Evolutionary conservation across 2,329 filamentous ascomycete genomes (phyloP).

Genomic region (Cryoendolithus antarcticus): DNA sequence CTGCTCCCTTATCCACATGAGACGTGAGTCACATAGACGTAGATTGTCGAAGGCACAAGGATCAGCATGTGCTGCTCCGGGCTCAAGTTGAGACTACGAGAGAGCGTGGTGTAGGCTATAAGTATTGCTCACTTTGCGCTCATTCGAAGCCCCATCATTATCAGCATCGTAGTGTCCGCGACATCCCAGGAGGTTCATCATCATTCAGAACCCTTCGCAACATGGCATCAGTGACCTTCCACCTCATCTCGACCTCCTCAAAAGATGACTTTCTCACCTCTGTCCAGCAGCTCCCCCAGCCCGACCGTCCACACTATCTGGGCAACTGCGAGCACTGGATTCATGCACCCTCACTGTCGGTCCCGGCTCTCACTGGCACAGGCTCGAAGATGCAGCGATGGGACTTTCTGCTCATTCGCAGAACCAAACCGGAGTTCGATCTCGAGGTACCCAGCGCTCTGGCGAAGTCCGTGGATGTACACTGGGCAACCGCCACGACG

Average conservation of each 20-base stretch:
- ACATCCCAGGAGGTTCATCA: too few species aligned
- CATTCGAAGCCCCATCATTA: too few species aligned
- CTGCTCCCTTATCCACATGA: too few species aligned
- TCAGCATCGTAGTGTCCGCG: too few species aligned
- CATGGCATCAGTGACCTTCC: slow-evolving; percentile 14
- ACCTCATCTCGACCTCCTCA: slow-evolving; percentile 6
- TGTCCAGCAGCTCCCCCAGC: slow-evolving; percentile 1
- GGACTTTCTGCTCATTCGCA: slow-evolving; percentile 10
- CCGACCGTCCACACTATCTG: slow-evolving; percentile 7
- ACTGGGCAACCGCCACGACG: slow-evolving; percentile 11
- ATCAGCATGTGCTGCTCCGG: neutral
- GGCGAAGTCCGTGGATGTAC: neutral
- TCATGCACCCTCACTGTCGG: slow-evolving; percentile 8
- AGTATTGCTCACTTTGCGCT: too few species aligned
- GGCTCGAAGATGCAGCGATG: slow-evolving; percentile 6
- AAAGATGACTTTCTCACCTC: slow-evolving; percentile 4
- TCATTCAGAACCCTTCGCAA: too few species aligned
- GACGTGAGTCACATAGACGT: too few species aligned
- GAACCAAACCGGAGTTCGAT: neutral
- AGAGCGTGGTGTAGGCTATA: too few species aligned
- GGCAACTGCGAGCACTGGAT: slow-evolving; percentile 15
- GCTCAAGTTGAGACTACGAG: neutral
- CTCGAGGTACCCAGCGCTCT: slow-evolving; percentile 2
- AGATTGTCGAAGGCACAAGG: neutral
- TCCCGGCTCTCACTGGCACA: slow-evolving; percentile 8